Conservation (phyloP, 73 alveolate genomes). For the Tetrahymena borealis region DNA sequence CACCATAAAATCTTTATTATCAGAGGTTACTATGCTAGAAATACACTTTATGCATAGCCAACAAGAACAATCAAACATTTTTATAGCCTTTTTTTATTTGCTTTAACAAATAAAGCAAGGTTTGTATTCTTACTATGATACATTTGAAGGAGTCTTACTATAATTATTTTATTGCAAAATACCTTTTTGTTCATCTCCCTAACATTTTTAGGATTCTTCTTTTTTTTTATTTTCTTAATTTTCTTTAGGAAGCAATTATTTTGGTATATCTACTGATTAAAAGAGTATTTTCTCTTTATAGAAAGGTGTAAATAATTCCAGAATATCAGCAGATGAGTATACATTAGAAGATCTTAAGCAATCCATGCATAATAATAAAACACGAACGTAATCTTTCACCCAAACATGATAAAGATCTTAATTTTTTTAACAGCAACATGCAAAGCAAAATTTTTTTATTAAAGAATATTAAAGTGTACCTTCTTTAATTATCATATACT, state of each 20-base stretch:
- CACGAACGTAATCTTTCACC: not conserved
- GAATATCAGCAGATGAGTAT: not conserved
- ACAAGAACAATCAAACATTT: not conserved
- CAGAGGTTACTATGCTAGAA: not conserved
- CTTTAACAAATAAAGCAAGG: not conserved
- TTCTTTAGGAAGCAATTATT: not conserved
- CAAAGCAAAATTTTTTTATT: not conserved
- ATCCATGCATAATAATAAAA: not conserved
- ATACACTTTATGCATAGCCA: not conserved
- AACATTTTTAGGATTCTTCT: not conserved
- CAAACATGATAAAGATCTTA: not conserved
- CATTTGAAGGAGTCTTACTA: too few relatives aligned
- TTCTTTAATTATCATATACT: not conserved
- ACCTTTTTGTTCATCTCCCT: too few relatives aligned
- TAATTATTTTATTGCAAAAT: too few relatives aligned
- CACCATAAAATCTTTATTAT: not conserved
- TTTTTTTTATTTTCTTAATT: not conserved
- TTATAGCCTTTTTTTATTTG: not conserved
- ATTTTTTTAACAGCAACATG: not conserved
- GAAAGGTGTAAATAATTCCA: not conserved
- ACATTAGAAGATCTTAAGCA: not conserved
- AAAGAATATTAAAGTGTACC: not conserved
- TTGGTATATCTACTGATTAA: not conserved
- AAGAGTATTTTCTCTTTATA: not conserved
- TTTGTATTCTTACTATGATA: not conserved